phyloP scores from a whole-genome alignment of 129 eudicot species.

The sunflower (Helianthus annuus) region DNA sequence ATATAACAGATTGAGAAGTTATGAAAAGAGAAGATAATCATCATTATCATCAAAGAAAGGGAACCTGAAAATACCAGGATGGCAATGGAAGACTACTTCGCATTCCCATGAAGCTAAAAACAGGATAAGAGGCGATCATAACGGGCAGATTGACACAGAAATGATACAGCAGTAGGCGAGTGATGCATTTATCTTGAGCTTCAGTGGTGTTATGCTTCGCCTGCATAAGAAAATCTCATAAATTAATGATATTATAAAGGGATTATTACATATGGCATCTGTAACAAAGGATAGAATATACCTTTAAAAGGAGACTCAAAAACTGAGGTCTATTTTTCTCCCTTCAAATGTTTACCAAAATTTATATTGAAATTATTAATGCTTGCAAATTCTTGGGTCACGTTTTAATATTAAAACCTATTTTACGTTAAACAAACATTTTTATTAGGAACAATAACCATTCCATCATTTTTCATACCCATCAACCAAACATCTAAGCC shows the following conservation, averaged over 20 bases:
- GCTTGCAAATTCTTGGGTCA: constrained; percentile 4
- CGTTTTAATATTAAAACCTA: not conserved
- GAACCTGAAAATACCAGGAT: constrained; percentile 95
- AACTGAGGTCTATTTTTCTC: constrained; percentile 1
- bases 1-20: constrained; percentile 11
- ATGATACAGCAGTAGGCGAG: constrained; percentile 80
- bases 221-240: constrained; percentile 42
- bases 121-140: constrained; percentile 92
- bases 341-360: not conserved
- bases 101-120: constrained; percentile 96
- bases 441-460: not conserved
- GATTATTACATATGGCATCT: no score
- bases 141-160: constrained; percentile 95
- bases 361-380: not conserved
- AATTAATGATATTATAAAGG: constrained; percentile 10
- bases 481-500: constrained; percentile 6
- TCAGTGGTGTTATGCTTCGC: constrained; percentile 66
- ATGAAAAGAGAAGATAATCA: not conserved
- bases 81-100: constrained; percentile 95
- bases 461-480: constrained; percentile 9
- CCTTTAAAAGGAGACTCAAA: not conserved
- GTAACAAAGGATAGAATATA: not conserved
- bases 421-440: not conserved
- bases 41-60: constrained; percentile 1
- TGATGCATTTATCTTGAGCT: constrained; percentile 94